Conservation (phyloP, 805 yeast genomes). For the Metschnikowia reukaufii region DNA sequence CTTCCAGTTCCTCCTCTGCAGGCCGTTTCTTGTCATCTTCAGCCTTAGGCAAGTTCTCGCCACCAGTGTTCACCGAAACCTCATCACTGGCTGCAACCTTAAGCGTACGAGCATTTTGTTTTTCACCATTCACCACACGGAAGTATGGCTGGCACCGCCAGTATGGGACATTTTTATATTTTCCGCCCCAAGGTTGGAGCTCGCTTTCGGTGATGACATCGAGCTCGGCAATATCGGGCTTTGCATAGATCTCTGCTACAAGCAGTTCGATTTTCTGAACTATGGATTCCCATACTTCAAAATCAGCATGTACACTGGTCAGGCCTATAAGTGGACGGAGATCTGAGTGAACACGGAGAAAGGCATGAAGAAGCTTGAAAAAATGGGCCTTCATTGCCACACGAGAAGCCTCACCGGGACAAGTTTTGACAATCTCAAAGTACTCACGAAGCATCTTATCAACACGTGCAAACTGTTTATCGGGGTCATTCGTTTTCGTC, state of each 20-base stretch:
- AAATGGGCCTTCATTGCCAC: constrained; percentile 90
- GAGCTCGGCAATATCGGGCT: constrained; percentile 50
- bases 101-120: constrained; percentile 38
- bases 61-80: constrained; percentile 15
- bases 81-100: constrained; percentile 37
- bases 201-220: constrained; percentile 61
- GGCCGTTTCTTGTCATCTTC: constrained; percentile 5
- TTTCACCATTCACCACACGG: constrained; percentile 80
- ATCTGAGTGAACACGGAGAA: constrained; percentile 73
- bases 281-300: constrained; percentile 46
- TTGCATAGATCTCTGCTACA: constrained; percentile 56
- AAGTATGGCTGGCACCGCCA: constrained; percentile 98
- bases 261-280: constrained; percentile 66
- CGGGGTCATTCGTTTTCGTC: constrained; percentile 50
- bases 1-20: constrained; percentile 2
- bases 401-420: constrained; percentile 70
- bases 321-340: constrained; percentile 71
- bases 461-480: constrained; percentile 78
- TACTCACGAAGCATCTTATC: constrained; percentile 83
- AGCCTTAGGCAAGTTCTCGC: not conserved
- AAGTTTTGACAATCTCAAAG: constrained; percentile 69
- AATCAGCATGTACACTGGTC: constrained; percentile 38
- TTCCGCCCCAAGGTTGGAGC: constrained; percentile 71
- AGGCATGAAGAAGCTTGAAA: constrained; percentile 82
- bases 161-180: constrained; percentile 78